Conservation (phyloP, 495 filamentous ascomycete species). For the Niebla homalea region DNA sequence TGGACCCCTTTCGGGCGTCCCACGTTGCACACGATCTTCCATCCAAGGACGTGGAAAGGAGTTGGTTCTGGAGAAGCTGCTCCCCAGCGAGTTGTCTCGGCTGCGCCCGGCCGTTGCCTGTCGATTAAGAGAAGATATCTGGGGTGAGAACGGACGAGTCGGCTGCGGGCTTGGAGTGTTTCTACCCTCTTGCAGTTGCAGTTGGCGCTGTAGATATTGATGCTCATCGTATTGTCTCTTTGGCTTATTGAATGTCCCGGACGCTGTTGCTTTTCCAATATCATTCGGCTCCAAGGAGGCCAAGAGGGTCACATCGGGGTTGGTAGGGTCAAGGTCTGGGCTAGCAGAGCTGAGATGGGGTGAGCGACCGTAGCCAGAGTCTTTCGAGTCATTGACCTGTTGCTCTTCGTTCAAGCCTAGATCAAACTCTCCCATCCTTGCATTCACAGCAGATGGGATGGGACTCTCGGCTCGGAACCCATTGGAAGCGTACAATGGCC, state of each 20-base stretch:
- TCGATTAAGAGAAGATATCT: conserved; percentile 22
- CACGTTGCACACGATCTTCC: conserved; percentile 6
- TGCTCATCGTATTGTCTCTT: conserved; percentile 64
- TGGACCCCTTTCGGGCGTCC: conserved; percentile 6
- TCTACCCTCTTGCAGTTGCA: conserved; percentile 60
- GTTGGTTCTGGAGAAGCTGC: conserved; percentile 31
- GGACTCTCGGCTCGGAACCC: conserved; percentile 39
- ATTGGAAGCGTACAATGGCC: conserved; percentile 24
- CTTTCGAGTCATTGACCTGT: conserved; percentile 8
- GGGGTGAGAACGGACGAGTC: conserved; percentile 17
- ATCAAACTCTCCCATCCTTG: conserved; percentile 19
- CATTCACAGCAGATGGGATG: conserved; percentile 24
- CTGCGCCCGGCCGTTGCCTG: conserved; percentile 17
- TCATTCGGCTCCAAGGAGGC: conserved; percentile 60
- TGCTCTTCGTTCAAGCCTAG: conserved; percentile 16
- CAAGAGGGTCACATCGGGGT: conserved; percentile 42
- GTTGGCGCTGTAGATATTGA: conserved; percentile 68
- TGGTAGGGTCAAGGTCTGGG: conserved; percentile 28
- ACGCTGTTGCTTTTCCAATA: conserved; percentile 70
- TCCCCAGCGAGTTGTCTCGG: conserved; percentile 30
- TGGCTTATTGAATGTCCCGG: conserved; percentile 75
- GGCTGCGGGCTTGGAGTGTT: conserved; percentile 25
- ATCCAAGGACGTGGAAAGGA: conserved; percentile 20
- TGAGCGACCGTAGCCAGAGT: conserved; percentile 32
- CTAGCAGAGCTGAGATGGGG: conserved; percentile 67